Evolutionary conservation across 352 stramenopile genomes (phyloP).

Genomic region (Phytopythium montanum): DNA sequence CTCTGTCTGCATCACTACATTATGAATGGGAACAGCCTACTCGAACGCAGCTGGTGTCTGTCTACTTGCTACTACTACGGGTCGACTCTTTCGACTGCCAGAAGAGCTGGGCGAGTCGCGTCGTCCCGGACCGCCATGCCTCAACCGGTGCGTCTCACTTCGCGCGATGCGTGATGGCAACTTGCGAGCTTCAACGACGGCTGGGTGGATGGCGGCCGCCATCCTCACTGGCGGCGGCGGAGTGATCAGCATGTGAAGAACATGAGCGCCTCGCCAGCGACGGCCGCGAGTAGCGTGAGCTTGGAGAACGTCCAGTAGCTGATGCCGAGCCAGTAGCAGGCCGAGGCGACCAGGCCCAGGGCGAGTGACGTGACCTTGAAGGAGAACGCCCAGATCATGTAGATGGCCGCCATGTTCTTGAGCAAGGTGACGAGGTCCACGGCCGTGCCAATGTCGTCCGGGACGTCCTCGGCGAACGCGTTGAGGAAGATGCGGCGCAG

Average conservation of each 20-base stretch:
- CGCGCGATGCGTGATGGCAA: not conserved
- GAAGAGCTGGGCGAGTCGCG: not conserved
- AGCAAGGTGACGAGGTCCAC: conserved; percentile 52
- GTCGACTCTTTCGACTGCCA: not conserved
- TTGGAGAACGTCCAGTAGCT: conserved; percentile 61
- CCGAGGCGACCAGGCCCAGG: conserved; percentile 26
- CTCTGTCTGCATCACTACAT: not conserved
- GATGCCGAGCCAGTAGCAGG: conserved; percentile 50
- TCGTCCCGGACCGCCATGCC: not conserved
- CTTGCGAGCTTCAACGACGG: not conserved
- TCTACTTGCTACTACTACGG: conserved; percentile 2
- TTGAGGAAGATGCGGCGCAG: conserved; percentile 78
- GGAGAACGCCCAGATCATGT: conserved; percentile 68
- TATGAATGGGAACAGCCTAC: not conserved
- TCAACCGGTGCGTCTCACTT: not conserved
- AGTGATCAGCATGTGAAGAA: conserved; percentile 69
- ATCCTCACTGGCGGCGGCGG: not conserved
- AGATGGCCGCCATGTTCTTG: conserved; percentile 59
- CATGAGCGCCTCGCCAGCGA: conserved; percentile 66
- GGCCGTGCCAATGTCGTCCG: conserved; percentile 51
- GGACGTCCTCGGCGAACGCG: conserved; percentile 68
- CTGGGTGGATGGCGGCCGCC: not conserved
- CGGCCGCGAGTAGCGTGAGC: conserved; percentile 40
- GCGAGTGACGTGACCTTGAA: conserved; percentile 57
- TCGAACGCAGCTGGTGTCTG: not conserved